Base-by-base conservation (phyloP, 306 rosid genomes). In the Calophaca sinica region DNA sequence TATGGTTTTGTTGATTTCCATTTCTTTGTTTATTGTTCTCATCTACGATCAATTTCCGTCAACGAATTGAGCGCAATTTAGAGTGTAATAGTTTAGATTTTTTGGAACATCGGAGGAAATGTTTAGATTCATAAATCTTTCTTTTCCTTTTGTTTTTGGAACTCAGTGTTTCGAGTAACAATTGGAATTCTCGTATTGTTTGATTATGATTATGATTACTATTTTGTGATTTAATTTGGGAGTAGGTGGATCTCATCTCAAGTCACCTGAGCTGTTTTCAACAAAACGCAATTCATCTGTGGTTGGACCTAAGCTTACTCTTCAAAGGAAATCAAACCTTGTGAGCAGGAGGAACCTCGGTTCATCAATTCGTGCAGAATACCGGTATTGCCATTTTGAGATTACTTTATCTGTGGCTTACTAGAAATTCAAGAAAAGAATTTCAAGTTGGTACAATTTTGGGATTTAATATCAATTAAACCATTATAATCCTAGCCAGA, bases 291-390 rank as follows among this genome's bases (percentile, higher is more conserved):
- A 46, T 79, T 74, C 90, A 5, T 65, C 76, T 65, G 80, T 82
- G 20, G 69, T 81, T 77, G 68, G 88, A 4, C 72, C 89, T 65
- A 92, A 87, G 75, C 82, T 90, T 45, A 44, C 61, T 15, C 67
- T 83, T 69, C 90, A 72, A 72, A 86, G 72, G 75, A 87, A 88
- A 80, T 77, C 84, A 26, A 81, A 63, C 62, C 79, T 69, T 62
- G 66, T 66, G 59, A 83, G 11, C 57, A 45, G 62, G 44, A 80
- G 72, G 74, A 86, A 67, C 54, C 88, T 84, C 73, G 65, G 63
- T 74, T 73, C 87, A 73, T 62, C 85, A 0, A 79, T 91, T 80
- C 80, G 86, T 57, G 93, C 98, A 0, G 94, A 93, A 49, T 87
- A 88, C 75, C 65, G 88, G 98, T 92, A 80, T 50, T 33, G 4